Conservation (phyloP, 2,329 filamentous ascomycete species). For the Aspergillus aculeatinus region DNA sequence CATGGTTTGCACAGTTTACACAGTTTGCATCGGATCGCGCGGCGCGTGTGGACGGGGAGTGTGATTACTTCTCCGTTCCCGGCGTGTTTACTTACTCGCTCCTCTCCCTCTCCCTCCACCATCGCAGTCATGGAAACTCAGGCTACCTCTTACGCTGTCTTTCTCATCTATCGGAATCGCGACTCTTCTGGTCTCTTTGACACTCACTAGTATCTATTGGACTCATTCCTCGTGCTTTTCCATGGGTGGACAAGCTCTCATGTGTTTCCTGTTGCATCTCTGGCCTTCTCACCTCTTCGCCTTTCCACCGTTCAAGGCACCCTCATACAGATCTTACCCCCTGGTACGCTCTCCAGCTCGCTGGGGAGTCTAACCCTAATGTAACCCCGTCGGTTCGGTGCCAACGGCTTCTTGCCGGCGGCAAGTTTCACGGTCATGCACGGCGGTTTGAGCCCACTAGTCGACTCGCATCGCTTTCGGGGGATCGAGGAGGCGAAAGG, state of each 20-base stretch:
- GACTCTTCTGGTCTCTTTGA: background rate
- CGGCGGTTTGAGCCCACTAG: conserved; percentile 67
- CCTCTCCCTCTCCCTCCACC: background rate
- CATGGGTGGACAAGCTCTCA: background rate
- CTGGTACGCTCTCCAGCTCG: conserved; percentile 68
- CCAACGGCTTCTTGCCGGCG: conserved; percentile 54
- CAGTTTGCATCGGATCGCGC: background rate
- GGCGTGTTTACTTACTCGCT: background rate
- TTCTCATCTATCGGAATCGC: conserved; percentile 2
- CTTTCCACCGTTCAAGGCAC: conserved; percentile 20
- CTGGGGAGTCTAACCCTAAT: conserved; percentile 96
- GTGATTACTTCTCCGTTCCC: background rate
- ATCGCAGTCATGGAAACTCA: conserved; percentile 4
- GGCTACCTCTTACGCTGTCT: conserved; percentile 8
- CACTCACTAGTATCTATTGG: background rate
- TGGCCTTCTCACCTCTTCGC: conserved; percentile 41
- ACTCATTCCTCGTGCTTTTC: background rate
- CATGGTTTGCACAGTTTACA: background rate
- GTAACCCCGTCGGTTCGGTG: conserved; percentile 63
- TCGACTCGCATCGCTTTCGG: conserved; percentile 36
- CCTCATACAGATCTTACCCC: conserved; percentile 64
- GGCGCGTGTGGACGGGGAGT: background rate
- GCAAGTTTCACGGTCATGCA: conserved; percentile 57
- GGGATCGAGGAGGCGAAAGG: conserved; percentile 36
- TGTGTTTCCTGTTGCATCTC: conserved; percentile 8